These are phyloP conservation scores for Ziziphus jujuba DNA, from an alignment of 306 rosid species.

Conservation along the genomic window DNA sequence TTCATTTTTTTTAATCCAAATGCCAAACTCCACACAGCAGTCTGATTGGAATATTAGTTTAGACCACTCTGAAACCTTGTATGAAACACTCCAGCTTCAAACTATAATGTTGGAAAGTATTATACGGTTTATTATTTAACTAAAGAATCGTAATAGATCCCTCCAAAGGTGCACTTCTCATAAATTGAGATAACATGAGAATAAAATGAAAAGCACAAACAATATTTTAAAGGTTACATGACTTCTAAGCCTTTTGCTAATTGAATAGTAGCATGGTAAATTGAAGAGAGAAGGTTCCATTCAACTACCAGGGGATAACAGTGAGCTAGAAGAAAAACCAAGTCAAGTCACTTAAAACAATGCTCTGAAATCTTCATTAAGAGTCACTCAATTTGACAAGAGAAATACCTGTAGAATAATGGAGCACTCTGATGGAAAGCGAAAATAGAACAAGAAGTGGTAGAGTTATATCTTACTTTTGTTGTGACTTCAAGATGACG, in stretches of 20 bases:
- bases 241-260: background rate
- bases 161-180: no score
- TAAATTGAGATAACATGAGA: no score
- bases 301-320: background rate
- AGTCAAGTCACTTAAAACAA: background rate
- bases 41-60: no score
- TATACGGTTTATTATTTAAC: no score
- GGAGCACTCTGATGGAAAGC: background rate
- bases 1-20: no score
- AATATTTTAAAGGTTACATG: background rate
- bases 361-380: background rate
- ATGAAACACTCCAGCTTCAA: no score
- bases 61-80: no score
- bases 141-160: no score
- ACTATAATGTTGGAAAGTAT: no score
- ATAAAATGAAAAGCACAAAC: background rate
- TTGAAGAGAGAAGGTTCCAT: background rate
- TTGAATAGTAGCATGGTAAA: background rate
- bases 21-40: no score
- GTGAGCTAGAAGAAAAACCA: background rate
- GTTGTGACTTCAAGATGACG: constrained; percentile 98
- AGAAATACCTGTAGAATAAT: background rate
- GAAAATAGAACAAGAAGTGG: constrained; percentile 1
- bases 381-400: background rate
- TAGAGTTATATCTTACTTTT: constrained; percentile 57